These are phyloP conservation scores for Carex myosuroides DNA, from an alignment of 176 grass and related monocot genomes.

Conservation along the genomic window DNA sequence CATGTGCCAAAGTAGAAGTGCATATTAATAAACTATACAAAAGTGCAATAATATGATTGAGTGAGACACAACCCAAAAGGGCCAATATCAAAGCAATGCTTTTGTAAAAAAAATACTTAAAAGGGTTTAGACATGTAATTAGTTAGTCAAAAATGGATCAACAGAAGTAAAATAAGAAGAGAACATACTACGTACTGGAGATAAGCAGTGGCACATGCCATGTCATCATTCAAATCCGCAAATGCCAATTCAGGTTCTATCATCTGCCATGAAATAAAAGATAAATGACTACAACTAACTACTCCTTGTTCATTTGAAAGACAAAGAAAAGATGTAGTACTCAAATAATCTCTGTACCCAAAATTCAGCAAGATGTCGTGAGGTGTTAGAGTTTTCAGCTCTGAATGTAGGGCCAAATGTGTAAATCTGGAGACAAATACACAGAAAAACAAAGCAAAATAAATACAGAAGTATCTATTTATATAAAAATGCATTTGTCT, in stretches of 20 bases:
- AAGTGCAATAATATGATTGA: background rate
- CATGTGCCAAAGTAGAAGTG: conserved; percentile 23
- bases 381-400: conserved; percentile 99
- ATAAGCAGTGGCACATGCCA: conserved; percentile 99
- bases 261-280: conserved; percentile 53
- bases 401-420: conserved; percentile 98
- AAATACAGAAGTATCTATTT: conserved; percentile 10
- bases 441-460: conserved; percentile 17
- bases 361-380: conserved; percentile 98
- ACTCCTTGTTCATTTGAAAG: conserved; percentile 25
- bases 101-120: background rate
- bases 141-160: conserved; percentile 3
- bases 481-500: conserved; percentile 24
- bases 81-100: background rate
- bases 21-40: background rate
- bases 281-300: conserved; percentile 12
- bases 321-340: background rate
- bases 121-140: conserved; percentile 18
- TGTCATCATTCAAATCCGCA: conserved; percentile 97
- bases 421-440: conserved; percentile 60
- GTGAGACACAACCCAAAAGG: background rate
- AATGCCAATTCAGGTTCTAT: conserved; percentile 99
- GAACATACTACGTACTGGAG: conserved; percentile 99
- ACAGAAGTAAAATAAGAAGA: conserved; percentile 22
- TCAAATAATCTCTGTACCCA: conserved; percentile 53